These are phyloP conservation scores for Gossypium schwendimanii DNA, from an alignment of 441 rosid genomes.

Conservation along the genomic window DNA sequence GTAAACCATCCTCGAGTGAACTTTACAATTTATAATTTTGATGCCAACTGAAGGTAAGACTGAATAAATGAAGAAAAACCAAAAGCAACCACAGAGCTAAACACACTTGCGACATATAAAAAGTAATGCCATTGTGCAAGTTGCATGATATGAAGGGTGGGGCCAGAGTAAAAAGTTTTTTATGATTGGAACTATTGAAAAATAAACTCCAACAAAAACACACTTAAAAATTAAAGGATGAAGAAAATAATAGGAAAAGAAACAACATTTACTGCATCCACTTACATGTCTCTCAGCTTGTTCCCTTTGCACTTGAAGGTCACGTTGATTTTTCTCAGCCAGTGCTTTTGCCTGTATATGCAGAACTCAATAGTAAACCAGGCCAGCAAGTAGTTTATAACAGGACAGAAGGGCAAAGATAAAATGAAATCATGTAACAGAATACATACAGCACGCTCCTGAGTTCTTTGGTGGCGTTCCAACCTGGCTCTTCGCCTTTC, in stretches of 20 bases:
- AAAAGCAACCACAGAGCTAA: background rate
- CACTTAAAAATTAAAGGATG: background rate
- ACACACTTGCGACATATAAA: background rate
- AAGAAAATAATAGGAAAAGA: background rate
- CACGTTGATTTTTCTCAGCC: constrained; percentile 90
- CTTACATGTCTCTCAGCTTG: constrained; percentile 96
- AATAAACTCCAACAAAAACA: constrained; percentile 20
- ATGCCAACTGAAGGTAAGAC: background rate
- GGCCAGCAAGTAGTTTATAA: background rate
- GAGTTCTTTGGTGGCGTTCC: constrained; percentile 92
- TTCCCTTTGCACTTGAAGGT: constrained; percentile 77
- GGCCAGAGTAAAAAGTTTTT: background rate
- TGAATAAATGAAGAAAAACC: background rate
- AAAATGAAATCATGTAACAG: constrained; percentile 9
- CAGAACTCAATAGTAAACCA: constrained; percentile 21
- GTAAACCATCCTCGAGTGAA: background rate
- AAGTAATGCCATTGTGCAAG: background rate
- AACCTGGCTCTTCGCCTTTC: constrained; percentile 82
- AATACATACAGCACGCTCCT: constrained; percentile 84
- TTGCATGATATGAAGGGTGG: background rate
- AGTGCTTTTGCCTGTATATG: constrained; percentile 70
- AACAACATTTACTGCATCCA: constrained; percentile 5
- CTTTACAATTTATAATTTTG: background rate
- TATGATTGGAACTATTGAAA: background rate
- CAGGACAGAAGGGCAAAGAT: background rate